A percentile compares a stretch with the other conserved stretches of the same genome.
phyloP scores from a whole-genome alignment of 305 asterid species.

The Fraxinus nigra region DNA sequence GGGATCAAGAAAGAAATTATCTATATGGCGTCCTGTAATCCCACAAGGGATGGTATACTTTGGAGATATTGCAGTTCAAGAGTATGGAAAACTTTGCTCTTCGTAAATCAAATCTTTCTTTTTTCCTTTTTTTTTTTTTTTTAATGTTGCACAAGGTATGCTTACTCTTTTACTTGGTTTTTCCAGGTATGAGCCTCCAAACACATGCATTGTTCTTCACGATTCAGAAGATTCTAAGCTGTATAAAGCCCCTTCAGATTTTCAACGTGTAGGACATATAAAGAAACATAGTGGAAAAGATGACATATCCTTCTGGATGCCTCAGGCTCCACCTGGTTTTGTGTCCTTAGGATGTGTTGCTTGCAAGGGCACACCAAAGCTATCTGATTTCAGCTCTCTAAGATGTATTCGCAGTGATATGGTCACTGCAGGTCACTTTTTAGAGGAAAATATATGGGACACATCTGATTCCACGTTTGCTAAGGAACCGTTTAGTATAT shows the following conservation, averaged over 20 bases:
- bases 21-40: constrained; percentile 92
- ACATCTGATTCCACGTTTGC: constrained; percentile 64
- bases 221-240: constrained; percentile 66
- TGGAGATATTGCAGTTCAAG: constrained; percentile 89
- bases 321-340: constrained; percentile 97
- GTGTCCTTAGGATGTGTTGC: constrained; percentile 88
- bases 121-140: not conserved
- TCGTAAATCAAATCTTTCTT: constrained; percentile 3
- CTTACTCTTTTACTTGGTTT: constrained; percentile 22
- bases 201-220: constrained; percentile 73
- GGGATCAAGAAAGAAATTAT: constrained; percentile 80
- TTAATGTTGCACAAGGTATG: constrained; percentile 6
- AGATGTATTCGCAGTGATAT: constrained; percentile 91
- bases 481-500: constrained; percentile 72
- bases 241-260: constrained; percentile 69
- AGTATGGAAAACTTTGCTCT: constrained; percentile 37
- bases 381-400: constrained; percentile 69
- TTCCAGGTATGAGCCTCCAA: constrained; percentile 86
- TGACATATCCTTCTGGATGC: constrained; percentile 80
- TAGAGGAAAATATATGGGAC: constrained; percentile 87
- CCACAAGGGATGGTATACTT: constrained; percentile 83
- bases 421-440: constrained; percentile 73
- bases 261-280: constrained; percentile 69
- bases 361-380: constrained; percentile 73
- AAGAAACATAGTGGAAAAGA: constrained; percentile 69